Evolutionary conservation across 495 filamentous ascomycete genomes (phyloP), one percentile per base, ranked within the genome.

Genomic region (Hyaloscypha bicolor): DNA sequence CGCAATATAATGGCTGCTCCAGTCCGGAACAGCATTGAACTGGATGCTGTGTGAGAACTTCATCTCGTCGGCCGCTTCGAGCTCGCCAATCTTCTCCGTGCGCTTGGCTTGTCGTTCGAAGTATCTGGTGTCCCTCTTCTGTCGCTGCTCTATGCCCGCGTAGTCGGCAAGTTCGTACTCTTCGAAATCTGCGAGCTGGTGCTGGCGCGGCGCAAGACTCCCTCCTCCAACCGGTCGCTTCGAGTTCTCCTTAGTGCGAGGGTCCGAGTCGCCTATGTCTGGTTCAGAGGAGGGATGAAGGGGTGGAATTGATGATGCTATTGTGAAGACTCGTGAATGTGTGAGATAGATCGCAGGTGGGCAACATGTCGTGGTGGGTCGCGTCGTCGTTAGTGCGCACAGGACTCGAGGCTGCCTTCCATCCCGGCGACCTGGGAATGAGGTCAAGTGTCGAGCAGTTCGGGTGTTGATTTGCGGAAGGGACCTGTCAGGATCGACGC

Each of bases 21-120:
- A 99, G 76, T 99, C 95, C 25, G 96, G 95, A 64, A 99, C 96
- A 64, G 95, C 93, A 79, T 99, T 99, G 80, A 99, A 99, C 81
- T 99, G 95, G 70, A 99, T 88, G 79, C 96, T 98, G 76, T 98
- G 95, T 59, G 95, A 97, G 84, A 99, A 99, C 87, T 97, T 98
- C 95, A 99, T 99, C 69, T 93, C 93, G 89, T 88, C 87, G 62
- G 80, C 85, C 75, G 86, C 77, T 66, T 85, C 83, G 53, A 89
- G 83, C 80, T 84, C 81, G 59, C 78, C 72, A 70, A 78, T 80
- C 78, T 87, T 86, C 69, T 77, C 77, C 58, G 76, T 77, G n/a
- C 77, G 76, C 74, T 78, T 82, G 11, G 70, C 64, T 69, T 76
- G 67, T 52, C 73, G 67, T 60, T 72, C 53, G 37, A 60, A 66